These are phyloP conservation scores for Curvularia sp. DNA, from an alignment of 2,329 filamentous ascomycete genomes.

Conservation along the genomic window DNA sequence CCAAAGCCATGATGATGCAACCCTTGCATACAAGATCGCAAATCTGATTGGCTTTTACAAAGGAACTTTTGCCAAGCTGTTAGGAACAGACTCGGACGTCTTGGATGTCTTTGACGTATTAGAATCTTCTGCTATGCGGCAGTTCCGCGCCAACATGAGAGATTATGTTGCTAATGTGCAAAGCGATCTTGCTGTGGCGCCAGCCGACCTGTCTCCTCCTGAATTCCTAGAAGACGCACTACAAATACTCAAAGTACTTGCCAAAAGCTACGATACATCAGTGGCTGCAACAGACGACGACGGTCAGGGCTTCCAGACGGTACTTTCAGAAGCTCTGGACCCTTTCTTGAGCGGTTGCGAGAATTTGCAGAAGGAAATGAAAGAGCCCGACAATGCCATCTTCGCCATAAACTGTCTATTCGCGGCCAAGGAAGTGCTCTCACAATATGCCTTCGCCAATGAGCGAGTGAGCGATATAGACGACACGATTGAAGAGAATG, in stretches of 20 bases:
- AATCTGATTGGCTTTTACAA: constrained; percentile 91
- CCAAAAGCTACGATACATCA: constrained; percentile 87
- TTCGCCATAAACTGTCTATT: constrained; percentile 77
- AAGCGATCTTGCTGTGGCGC: constrained; percentile 71
- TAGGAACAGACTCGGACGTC: constrained; percentile 73
- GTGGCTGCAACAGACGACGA: constrained; percentile 64
- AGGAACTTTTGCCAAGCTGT: constrained; percentile 79
- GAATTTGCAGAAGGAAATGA: constrained; percentile 69
- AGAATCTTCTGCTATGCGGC: constrained; percentile 77
- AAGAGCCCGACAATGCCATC: constrained; percentile 67
- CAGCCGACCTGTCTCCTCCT: constrained; percentile 77
- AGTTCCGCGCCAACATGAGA: constrained; percentile 81
- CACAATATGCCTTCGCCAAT: constrained; percentile 69
- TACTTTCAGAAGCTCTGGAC: constrained; percentile 81
- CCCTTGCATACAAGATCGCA: constrained; percentile 86
- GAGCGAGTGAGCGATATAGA: constrained; percentile 64
- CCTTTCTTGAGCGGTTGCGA: constrained; percentile 82
- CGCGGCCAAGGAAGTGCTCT: constrained; percentile 64
- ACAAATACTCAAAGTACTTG: constrained; percentile 76
- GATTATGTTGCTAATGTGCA: constrained; percentile 81
- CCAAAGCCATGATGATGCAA: constrained; percentile 88
- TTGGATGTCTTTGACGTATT: constrained; percentile 72
- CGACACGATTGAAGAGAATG: constrained; percentile 62
- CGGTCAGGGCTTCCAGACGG: constrained; percentile 74
- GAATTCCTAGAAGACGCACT: constrained; percentile 82